Conservation (phyloP, 768 basidiomycete species). For the Lactarius quietus region DNA sequence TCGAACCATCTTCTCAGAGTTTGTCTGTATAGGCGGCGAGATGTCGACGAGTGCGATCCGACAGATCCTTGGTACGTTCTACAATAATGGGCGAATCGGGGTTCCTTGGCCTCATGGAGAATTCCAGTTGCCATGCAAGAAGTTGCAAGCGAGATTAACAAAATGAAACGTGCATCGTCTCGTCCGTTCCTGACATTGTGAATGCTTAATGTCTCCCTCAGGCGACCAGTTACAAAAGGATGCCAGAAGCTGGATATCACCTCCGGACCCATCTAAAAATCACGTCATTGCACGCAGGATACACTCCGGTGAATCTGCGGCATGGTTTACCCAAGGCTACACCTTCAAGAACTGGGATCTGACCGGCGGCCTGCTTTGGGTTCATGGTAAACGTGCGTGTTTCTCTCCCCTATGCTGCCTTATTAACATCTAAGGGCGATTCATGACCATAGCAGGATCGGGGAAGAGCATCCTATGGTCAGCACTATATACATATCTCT, state of each 20-base stretch:
- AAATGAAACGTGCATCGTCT: too few species aligned
- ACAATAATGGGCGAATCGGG: too few species aligned
- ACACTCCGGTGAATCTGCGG: not conserved
- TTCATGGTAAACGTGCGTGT: not conserved
- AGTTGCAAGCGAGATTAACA: too few species aligned
- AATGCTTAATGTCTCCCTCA: not conserved
- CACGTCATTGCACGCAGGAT: not conserved
- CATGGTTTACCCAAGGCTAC: not conserved
- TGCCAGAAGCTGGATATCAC: not conserved
- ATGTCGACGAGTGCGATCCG: not conserved
- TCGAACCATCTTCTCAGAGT: not conserved
- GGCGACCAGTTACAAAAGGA: not conserved
- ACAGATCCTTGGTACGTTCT: not conserved
- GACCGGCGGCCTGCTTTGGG: not conserved
- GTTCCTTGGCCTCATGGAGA: too few species aligned
- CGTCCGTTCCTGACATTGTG: too few species aligned
- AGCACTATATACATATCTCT: too few species aligned
- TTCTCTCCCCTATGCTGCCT: not conserved
- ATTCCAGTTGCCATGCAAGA: too few species aligned
- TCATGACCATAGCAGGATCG: not conserved
- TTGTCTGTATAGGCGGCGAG: not conserved
- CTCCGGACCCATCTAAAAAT: slow-evolving; percentile 7
- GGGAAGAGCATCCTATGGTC: not conserved
- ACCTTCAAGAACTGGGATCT: not conserved
- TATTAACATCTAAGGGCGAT: too few species aligned